Conservation (phyloP, 768 basidiomycete genomes). For the Rubroboletus satanas region DNA sequence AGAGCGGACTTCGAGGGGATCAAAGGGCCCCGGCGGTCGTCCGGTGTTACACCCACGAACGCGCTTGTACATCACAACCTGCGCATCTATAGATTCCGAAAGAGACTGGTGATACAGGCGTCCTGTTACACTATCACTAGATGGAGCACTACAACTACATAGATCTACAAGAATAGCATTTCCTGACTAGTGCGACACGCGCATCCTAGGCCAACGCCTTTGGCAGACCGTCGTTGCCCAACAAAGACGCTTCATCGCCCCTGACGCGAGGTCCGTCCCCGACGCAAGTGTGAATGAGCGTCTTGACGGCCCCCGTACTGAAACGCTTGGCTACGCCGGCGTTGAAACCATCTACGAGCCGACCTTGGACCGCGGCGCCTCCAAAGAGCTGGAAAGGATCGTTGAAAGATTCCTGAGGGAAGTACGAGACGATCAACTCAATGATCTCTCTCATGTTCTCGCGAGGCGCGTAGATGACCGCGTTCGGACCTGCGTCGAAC, state of each 20-base stretch:
- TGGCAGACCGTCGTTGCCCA: conserved; percentile 69
- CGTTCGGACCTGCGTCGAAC: conserved; percentile 98
- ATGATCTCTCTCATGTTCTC: conserved; percentile 78
- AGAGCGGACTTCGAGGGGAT: no score
- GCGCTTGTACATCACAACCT: not conserved
- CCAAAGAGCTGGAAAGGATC: conserved; percentile 68
- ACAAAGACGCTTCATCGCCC: conserved; percentile 55
- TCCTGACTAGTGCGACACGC: not conserved
- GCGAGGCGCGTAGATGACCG: conserved; percentile 87
- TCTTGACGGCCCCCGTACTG: conserved; percentile 75
- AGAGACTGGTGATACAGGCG: conserved; percentile 5
- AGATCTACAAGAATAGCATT: not conserved
- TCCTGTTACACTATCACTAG: not conserved
- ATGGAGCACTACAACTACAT: not conserved
- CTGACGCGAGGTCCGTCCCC: conserved; percentile 87
- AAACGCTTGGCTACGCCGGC: conserved; percentile 68
- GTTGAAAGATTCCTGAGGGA: conserved; percentile 80
- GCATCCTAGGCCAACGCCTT: conserved; percentile 40
- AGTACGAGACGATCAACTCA: conserved; percentile 72
- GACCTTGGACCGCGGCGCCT: conserved; percentile 42
- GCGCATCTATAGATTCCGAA: not conserved
- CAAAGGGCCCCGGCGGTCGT: no score
- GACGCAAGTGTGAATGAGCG: conserved; percentile 87
- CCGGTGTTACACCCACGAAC: not conserved
- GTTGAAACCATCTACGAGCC: conserved; percentile 71